Evolutionary conservation across 2,329 filamentous ascomycete genomes (phyloP).

Genomic region (Podosphaera xanthii): DNA sequence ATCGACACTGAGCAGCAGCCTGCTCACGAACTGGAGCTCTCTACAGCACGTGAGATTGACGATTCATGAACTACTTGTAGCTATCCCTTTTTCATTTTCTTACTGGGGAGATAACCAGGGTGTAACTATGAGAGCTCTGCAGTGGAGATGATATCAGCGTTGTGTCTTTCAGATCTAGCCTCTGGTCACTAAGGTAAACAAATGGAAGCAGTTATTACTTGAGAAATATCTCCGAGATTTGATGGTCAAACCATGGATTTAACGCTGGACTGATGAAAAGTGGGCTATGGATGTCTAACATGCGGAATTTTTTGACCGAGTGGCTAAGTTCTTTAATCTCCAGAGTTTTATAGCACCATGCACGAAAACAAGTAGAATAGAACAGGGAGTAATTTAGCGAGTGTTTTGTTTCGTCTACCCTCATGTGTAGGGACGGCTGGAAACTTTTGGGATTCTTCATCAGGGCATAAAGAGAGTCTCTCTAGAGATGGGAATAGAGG

Average conservation of each 20-base stretch:
- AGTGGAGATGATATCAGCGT: background rate
- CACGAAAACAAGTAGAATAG: background rate
- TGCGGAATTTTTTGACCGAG: background rate
- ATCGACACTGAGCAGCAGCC: background rate
- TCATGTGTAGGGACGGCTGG: background rate
- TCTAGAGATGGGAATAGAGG: background rate
- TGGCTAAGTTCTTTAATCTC: background rate
- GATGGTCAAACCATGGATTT: too few relatives aligned
- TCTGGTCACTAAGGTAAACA: background rate
- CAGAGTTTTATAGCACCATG: background rate
- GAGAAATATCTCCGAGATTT: background rate
- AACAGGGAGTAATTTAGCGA: background rate
- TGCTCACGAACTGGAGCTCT: background rate
- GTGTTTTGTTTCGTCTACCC: background rate
- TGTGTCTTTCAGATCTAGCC: background rate
- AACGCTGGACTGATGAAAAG: background rate
- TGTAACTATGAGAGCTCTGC: background rate
- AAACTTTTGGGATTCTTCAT: background rate
- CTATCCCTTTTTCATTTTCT: background rate
- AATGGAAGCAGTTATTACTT: background rate
- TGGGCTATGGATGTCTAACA: background rate
- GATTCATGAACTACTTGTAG: background rate
- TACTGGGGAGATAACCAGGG: background rate
- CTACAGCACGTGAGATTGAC: background rate
- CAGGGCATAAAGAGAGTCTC: background rate